These are phyloP conservation scores for Leptodontidium sp. DNA, from an alignment of 2,329 filamentous ascomycete species.

Conservation along the genomic window DNA sequence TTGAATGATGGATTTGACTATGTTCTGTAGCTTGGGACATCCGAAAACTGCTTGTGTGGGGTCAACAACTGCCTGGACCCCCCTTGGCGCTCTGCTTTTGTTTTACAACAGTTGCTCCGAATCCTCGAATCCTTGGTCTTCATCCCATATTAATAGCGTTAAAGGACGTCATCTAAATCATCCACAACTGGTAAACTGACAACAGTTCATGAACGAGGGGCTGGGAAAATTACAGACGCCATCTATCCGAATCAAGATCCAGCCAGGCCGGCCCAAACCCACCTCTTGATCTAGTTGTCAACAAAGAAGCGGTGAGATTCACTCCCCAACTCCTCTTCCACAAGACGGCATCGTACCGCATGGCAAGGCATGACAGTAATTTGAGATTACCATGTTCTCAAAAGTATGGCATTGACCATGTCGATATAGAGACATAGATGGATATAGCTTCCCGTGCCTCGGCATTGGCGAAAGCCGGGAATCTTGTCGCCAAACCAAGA, in stretches of 20 bases:
- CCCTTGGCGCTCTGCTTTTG: no score
- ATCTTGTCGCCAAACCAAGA: background rate
- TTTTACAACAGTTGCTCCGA: no score
- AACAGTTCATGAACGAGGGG: background rate
- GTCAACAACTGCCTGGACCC: no score
- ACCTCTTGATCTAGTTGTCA: background rate
- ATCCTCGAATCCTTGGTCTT: no score
- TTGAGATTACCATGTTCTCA: background rate
- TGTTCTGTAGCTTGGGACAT: background rate
- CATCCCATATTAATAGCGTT: no score
- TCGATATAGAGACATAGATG: background rate
- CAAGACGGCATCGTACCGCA: no score
- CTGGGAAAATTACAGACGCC: background rate
- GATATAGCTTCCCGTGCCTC: background rate
- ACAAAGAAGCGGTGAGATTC: slow-evolving; percentile 1
- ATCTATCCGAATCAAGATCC: background rate
- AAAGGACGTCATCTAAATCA: no score
- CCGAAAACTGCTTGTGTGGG: no score
- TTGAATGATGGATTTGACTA: background rate
- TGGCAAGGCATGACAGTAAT: background rate
- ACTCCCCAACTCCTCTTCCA: background rate
- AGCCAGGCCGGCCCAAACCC: background rate
- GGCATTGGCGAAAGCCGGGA: background rate
- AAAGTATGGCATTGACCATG: background rate
- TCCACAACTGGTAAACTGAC: no score